phyloP scores from a whole-genome alignment of 768 basidiomycete species.

The Suillus paluster region DNA sequence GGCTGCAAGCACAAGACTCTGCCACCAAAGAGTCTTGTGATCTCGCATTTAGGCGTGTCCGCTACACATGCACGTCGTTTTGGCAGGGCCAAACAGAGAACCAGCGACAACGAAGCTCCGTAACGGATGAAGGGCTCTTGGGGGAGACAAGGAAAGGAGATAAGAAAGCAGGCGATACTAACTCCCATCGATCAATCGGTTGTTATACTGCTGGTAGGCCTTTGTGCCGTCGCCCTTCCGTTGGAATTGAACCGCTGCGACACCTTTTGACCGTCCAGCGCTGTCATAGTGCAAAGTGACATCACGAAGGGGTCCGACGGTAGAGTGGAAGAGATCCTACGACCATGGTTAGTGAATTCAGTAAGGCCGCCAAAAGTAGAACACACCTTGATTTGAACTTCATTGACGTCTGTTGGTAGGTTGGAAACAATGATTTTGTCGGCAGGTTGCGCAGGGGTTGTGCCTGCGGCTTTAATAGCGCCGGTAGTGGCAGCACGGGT shows the following conservation, averaged over 20 bases:
- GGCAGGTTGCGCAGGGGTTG: conserved; percentile 47
- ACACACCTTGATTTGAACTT: conserved; percentile 86
- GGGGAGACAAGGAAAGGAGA: conserved; percentile 36
- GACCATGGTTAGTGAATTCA: conserved; percentile 10
- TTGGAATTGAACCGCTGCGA: conserved; percentile 85
- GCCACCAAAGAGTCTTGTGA: conserved; percentile 31
- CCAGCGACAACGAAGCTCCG: conserved; percentile 25
- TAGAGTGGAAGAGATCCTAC: conserved; percentile 91
- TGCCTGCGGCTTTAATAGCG: conserved; percentile 44
- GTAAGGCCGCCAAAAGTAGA: neutral
- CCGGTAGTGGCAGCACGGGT: conserved; percentile 56
- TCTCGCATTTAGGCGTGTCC: conserved; percentile 32
- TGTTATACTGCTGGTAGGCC: conserved; percentile 95
- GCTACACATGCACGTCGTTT: conserved; percentile 1
- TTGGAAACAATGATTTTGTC: conserved; percentile 97
- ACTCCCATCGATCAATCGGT: conserved; percentile 99
- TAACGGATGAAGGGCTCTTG: conserved; percentile 21
- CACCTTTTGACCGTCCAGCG: conserved; percentile 87
- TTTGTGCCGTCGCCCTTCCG: conserved; percentile 88
- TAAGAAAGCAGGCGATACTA: conserved; percentile 71
- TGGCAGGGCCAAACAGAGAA: conserved; percentile 25
- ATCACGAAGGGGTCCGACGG: conserved; percentile 85
- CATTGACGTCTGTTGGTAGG: conserved; percentile 91
- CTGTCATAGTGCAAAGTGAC: conserved; percentile 87
- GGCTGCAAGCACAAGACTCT: conserved; percentile 34